A percentile compares a stretch with the other conserved stretches of the same genome.
Evolutionary conservation across 2,329 filamentous ascomycete genomes (phyloP).

Genomic region (Apiospora aurea): DNA sequence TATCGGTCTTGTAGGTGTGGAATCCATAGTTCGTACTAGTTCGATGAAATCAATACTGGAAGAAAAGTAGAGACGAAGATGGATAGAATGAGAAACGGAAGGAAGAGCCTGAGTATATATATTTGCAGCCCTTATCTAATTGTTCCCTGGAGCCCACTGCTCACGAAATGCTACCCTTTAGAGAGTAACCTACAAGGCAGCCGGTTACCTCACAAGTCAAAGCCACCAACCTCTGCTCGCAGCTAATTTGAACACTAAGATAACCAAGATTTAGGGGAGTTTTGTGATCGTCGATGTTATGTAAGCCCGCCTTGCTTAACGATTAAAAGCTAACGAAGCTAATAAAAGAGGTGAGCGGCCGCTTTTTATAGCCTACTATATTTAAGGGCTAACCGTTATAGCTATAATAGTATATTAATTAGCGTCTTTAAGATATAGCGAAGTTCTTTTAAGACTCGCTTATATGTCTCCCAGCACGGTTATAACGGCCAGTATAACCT

Average conservation of each 20-base stretch:
- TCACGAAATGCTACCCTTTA: neutral
- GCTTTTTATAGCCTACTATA: neutral
- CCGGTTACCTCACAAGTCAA: slow-evolving; percentile 9
- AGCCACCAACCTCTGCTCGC: neutral
- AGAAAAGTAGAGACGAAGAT: neutral
- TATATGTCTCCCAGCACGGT: neutral
- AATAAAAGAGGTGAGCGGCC: slow-evolving; percentile 3
- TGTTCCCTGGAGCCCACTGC: neutral
- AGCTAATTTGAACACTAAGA: neutral
- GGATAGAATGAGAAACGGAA: neutral
- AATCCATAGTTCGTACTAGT: neutral
- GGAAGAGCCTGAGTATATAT: neutral
- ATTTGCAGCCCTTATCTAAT: neutral
- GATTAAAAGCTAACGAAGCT: neutral
- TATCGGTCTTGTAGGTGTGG: neutral
- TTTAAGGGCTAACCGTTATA: neutral
- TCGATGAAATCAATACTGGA: neutral
- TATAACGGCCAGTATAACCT: neutral
- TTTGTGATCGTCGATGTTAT: slow-evolving; percentile 26
- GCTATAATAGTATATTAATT: neutral
- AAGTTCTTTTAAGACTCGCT: neutral
- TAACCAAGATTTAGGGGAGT: slow-evolving; percentile 31
- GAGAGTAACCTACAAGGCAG: neutral
- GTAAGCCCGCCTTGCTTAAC: neutral
- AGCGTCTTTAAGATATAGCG: neutral